A percentile compares a stretch with the other conserved stretches of the same genome.
Evolutionary conservation across 805 yeast species (phyloP).

Genomic region (Ogataea wickerhamii): DNA sequence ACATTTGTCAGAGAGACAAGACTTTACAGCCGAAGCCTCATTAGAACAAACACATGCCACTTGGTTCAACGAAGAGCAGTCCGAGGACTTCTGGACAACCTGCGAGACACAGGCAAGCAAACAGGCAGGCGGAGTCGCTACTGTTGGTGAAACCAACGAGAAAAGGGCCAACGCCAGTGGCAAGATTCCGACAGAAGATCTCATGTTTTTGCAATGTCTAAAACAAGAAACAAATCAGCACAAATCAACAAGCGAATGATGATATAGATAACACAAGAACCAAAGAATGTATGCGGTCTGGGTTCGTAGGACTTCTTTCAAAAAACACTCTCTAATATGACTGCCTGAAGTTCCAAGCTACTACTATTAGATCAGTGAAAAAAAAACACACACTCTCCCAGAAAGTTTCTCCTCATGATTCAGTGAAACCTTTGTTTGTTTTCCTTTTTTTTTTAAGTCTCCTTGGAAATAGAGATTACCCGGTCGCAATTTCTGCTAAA

Average conservation of each 20-base stretch:
- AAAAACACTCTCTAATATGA: no score
- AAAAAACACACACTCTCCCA: background rate
- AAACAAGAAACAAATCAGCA: no score
- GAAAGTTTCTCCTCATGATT: no score
- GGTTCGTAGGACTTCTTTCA: no score
- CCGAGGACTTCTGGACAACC: constrained; percentile 50
- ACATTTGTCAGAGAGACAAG: constrained; percentile 67
- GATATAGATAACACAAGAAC: no score
- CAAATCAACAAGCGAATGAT: no score
- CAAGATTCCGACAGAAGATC: constrained; percentile 17
- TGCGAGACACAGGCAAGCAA: constrained; percentile 81
- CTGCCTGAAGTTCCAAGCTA: no score
- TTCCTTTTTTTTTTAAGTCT: background rate
- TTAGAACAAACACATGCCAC: constrained; percentile 65
- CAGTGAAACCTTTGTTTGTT: background rate
- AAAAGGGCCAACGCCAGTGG: constrained; percentile 35
- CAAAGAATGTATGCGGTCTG: no score
- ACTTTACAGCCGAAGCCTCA: constrained; percentile 48
- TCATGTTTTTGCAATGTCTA: no score
- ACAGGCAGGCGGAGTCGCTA: constrained; percentile 86
- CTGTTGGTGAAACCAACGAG: constrained; percentile 37
- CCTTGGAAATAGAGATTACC: background rate
- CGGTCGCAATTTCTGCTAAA: background rate
- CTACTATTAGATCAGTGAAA: background rate
- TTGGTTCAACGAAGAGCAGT: constrained; percentile 59